Evolutionary conservation across 1,284 basidiomycete genomes (phyloP).

Genomic region (Sporisorium exsertum): DNA sequence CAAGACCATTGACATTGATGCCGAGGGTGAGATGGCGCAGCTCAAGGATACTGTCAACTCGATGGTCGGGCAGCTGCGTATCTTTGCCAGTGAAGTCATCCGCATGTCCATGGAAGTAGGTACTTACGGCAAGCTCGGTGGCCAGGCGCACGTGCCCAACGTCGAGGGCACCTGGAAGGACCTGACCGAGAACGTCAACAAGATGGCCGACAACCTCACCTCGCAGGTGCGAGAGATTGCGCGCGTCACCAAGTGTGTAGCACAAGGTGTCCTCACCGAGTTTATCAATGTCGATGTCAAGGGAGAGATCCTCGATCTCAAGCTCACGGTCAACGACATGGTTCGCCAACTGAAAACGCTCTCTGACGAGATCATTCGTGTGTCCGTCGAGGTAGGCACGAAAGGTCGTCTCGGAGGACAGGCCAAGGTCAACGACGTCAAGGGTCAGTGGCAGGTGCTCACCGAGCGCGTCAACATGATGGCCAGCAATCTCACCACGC

Average conservation of each 20-base stretch:
- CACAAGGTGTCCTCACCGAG: slow-evolving; percentile 87
- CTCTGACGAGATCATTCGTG: slow-evolving; percentile 74
- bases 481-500: slow-evolving; percentile 82
- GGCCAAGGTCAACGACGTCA: slow-evolving; percentile 77
- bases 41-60: slow-evolving; percentile 88
- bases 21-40: slow-evolving; percentile 90
- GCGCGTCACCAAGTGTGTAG: slow-evolving; percentile 75
- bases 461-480: slow-evolving; percentile 70
- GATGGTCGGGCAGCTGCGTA: slow-evolving; percentile 88
- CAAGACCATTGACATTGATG: slow-evolving; percentile 76
- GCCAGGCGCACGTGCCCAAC: slow-evolving; percentile 69
- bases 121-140: slow-evolving; percentile 68
- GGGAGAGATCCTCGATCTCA: slow-evolving; percentile 95
- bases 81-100: slow-evolving; percentile 80
- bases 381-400: slow-evolving; percentile 86
- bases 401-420: slow-evolving; percentile 89
- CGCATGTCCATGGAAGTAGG: slow-evolving; percentile 69
- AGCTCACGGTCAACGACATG: slow-evolving; percentile 71
- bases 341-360: slow-evolving; percentile 66
- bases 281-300: slow-evolving; percentile 94
- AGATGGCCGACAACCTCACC: slow-evolving; percentile 70
- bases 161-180: slow-evolving; percentile 72
- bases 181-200: slow-evolving; percentile 71
- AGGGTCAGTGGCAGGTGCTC: slow-evolving; percentile 71
- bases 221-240: slow-evolving; percentile 69